Evolutionary conservation across 257 asterid genomes (phyloP), one percentile per base, ranked within the genome.

Genomic region (Capsicum chinense): DNA sequence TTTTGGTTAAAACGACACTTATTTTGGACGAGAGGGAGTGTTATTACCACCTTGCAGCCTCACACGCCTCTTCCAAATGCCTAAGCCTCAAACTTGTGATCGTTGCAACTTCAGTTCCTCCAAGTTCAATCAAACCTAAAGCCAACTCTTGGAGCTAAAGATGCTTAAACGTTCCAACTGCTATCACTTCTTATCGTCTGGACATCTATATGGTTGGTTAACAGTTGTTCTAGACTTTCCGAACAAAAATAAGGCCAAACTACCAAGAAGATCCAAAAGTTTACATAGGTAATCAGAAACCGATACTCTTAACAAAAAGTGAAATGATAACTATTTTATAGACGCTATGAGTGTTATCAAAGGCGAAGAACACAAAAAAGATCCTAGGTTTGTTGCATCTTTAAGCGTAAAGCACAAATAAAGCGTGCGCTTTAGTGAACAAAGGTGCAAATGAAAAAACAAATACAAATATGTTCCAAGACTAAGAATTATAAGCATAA

Each of bases 391-490:
- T 2, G 3, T 68, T 15, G 54, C 7, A 7, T 19, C 48, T 35
- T 67, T 67, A 67, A 35, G 74, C 0, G 19, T 47, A 66, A 66
- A 63, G 44, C 47, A 64, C 71, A 66, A 66, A 66, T 66, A 66
- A 66, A 5, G 10, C 14, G n/a, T 33, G 73, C 33, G 47, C 44
- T 56, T 66, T 66, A 66, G 0, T 3, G 3, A 66, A 66, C 11
- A 66, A 33, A 33, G 5, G 17, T 9, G 42, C 42, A 33, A 66
- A 66, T 6, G 37, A 64, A 44, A 66, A 66, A 66, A 35, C 7
- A 4, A 39, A 42, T 3, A 68, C 10, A 37, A 67, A 6, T 35
- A 35, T 37, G 54, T 16, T 69, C 15, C 79, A 39, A 69, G 78
- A 69, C 33, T 69, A 67, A 67, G 14, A 67, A 67, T 67, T 67